Conservation (phyloP, 148 eudicot genomes). For the Chenopodium quinoa region DNA sequence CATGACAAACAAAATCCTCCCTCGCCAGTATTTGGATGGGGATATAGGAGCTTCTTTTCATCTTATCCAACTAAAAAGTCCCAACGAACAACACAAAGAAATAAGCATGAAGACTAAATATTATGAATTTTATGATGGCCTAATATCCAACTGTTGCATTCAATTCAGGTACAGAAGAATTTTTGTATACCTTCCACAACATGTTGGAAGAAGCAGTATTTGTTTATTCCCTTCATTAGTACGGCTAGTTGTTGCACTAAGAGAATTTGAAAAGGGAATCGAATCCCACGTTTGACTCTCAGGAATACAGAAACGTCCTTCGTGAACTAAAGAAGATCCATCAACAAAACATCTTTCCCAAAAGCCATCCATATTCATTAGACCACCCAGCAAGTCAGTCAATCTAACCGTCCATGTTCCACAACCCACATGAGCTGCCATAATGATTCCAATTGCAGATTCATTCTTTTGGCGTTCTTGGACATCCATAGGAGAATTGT, state of each 20-base stretch:
- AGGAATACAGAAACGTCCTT: slow-evolving; percentile 72
- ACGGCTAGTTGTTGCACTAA: slow-evolving; percentile 42
- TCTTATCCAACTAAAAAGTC: neutral
- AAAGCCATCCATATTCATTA: slow-evolving; percentile 20
- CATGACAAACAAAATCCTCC: neutral
- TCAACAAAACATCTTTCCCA: slow-evolving; percentile 84
- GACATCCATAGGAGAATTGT: slow-evolving; percentile 21
- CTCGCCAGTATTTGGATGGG: neutral
- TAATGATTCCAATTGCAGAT: slow-evolving; percentile 54
- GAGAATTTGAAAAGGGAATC: slow-evolving; percentile 57
- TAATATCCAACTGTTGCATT: neutral
- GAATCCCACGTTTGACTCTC: slow-evolving; percentile 91
- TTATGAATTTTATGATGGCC: neutral
- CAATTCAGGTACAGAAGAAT: slow-evolving; percentile 4
- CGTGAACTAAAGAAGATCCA: slow-evolving; percentile 37
- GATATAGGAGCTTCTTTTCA: neutral
- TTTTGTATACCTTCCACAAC: slow-evolving; percentile 72
- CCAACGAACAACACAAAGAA: neutral
- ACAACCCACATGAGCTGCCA: slow-evolving; percentile 81
- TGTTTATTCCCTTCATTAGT: slow-evolving; percentile 39
- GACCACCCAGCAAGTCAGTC: slow-evolving; percentile 30
- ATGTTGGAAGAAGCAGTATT: slow-evolving; percentile 58
- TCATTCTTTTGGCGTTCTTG: slow-evolving; percentile 28
- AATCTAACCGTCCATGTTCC: slow-evolving; percentile 77
- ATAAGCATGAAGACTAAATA: neutral